Evolutionary conservation across 176 grass and related monocot genomes (phyloP), one percentile per base, ranked within the genome.

Genomic region (Ampelocalamus luodianensis): DNA sequence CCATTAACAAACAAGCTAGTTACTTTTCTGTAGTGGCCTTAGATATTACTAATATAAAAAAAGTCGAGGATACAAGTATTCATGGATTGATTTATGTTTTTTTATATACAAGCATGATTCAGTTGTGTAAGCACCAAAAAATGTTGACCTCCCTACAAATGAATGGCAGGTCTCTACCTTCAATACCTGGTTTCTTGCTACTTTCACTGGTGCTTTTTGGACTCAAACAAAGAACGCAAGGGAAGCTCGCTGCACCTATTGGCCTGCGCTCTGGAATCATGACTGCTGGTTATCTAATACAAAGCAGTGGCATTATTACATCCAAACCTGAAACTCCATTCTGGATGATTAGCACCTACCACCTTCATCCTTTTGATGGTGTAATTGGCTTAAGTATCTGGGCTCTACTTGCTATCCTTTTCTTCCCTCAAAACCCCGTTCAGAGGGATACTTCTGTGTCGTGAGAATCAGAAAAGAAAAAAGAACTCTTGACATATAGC

Each of bases 261-360:
- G 96, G 93, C 29, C 24, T 95, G 78, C 93, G 96, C 45, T 79
- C 91, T 51, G 96, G 93, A 87, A 96, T 96, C 81, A 93, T 96
- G 88, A 86, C 80, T 61, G 71, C 91, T 50, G 96, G 85, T 88
- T 94, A 94, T 89, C 88, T 86, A 18, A 94, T 95, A 87, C 81
- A 90, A 78, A 85, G 60, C 38, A 90, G 88, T 86, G 65, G 86
- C 64, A 77, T 94, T 56, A 83, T 99, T 69, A 83, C 24, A 83
- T 92, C 82, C 76, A 87, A 84, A 37, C 83, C 83, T 55, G 84
- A 77, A 29, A 94, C 78, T 77, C 89, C 93, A 23, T 92, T 87
- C 54, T 99, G 91, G 96, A 85, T 98, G 74, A 73, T 86, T 20
- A 81, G 84, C 72, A 87, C 71, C 16, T 83, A 94, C 71, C 86